These are phyloP conservation scores for Ascodesmis nigricans DNA, from an alignment of 495 filamentous ascomycete species.

Conservation along the genomic window DNA sequence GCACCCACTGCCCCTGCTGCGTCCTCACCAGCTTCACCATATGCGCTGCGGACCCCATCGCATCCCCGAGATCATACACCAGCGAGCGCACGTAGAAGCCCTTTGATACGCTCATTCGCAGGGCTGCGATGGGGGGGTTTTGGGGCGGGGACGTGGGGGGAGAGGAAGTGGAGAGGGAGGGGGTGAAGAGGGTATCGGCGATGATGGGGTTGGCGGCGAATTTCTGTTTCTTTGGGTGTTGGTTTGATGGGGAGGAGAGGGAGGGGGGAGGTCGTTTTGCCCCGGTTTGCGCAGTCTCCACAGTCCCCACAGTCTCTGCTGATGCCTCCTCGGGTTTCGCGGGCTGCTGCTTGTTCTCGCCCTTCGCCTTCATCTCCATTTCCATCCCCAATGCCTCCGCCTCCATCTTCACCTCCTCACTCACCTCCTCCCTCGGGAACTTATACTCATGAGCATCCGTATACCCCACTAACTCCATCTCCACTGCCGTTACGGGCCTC, in stretches of 20 bases:
- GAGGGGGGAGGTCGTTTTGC: too few relatives aligned
- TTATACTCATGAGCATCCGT: constrained; percentile 40
- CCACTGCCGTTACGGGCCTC: constrained; percentile 49
- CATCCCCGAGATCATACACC: constrained; percentile 73
- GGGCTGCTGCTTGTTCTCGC: constrained; percentile 5
- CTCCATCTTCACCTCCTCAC: constrained; percentile 43
- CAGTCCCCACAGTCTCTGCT: constrained; percentile 26
- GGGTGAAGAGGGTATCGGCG: too few relatives aligned
- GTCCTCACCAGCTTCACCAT: constrained; percentile 72
- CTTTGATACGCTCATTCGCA: constrained; percentile 81
- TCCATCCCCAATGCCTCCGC: constrained; percentile 30
- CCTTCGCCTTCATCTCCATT: background rate
- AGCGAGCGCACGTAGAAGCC: constrained; percentile 95
- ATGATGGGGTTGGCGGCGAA: too few relatives aligned
- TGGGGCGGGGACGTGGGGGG: constrained; percentile 26
- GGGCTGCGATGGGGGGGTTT: constrained; percentile 43
- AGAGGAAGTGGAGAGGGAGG: too few relatives aligned
- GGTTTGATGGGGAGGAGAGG: too few relatives aligned
- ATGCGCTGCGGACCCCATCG: constrained; percentile 54
- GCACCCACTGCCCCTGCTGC: constrained; percentile 55
- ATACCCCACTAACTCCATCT: constrained; percentile 69
- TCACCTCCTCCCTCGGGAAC: constrained; percentile 55
- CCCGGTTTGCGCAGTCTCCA: too few relatives aligned
- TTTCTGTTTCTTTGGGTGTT: too few relatives aligned
- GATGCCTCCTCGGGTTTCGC: constrained; percentile 6